These are phyloP conservation scores for Silene coronaria DNA, from an alignment of 179 eudicot genomes.

Conservation along the genomic window DNA sequence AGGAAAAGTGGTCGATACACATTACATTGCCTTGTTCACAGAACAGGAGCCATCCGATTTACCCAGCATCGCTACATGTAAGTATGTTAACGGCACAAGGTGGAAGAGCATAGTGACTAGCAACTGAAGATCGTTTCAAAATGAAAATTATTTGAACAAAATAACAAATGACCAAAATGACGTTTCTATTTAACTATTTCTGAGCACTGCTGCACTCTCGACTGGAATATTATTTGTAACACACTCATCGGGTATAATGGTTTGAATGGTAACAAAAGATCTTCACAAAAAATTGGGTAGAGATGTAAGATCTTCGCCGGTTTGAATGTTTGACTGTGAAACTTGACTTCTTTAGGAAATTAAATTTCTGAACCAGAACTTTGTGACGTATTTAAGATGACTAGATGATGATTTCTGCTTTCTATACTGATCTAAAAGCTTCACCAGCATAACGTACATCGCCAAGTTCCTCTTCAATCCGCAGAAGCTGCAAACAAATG, in stretches of 20 bases:
- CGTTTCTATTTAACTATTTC: neutral
- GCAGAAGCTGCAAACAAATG: conserved; percentile 63
- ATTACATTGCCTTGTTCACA: too few species aligned
- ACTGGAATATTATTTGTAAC: neutral
- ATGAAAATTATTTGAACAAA: neutral
- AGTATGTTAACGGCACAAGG: too few species aligned
- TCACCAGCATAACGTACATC: conserved; percentile 91
- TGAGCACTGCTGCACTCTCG: neutral
- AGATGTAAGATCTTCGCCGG: neutral
- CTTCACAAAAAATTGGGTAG: conserved; percentile 16
- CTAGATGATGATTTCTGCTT: neutral
- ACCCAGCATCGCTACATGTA: neutral
- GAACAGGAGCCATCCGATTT: neutral
- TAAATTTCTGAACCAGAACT: neutral
- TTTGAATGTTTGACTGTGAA: neutral
- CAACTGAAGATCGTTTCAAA: too few species aligned
- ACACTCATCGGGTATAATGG: too few species aligned
- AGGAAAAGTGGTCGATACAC: too few species aligned
- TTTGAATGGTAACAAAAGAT: too few species aligned
- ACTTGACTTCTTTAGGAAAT: neutral
- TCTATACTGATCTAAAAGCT: conserved; percentile 75
- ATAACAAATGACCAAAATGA: neutral
- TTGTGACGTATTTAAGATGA: neutral
- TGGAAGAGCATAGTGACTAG: too few species aligned
- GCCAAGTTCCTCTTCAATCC: conserved; percentile 97